These are phyloP conservation scores for Posidonia oceanica DNA, from an alignment of 116 monocot genomes.

Conservation along the genomic window DNA sequence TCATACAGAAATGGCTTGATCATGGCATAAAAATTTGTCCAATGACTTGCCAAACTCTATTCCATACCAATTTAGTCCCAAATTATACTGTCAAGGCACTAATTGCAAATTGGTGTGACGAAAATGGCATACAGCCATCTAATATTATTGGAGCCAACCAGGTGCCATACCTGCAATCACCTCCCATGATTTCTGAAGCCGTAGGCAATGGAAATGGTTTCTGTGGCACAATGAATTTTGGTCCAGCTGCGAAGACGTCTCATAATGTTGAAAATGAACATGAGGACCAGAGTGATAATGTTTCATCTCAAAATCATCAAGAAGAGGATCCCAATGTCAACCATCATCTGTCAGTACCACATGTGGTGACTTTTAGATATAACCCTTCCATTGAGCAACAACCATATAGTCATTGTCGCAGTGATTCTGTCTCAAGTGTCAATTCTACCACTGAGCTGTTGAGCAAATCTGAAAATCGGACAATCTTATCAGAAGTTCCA, in stretches of 20 bases:
- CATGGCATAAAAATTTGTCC: slow-evolving; percentile 71
- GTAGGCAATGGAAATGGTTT: slow-evolving; percentile 9
- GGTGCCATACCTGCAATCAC: slow-evolving; percentile 7
- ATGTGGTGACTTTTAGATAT: slow-evolving; percentile 7
- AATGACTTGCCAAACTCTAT: slow-evolving; percentile 45
- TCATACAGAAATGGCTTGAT: slow-evolving; percentile 77
- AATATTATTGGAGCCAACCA: slow-evolving; percentile 12
- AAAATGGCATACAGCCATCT: slow-evolving; percentile 24
- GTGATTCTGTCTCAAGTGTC: slow-evolving; percentile 61
- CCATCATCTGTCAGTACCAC: slow-evolving; percentile 7
- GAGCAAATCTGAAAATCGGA: slow-evolving; percentile 34
- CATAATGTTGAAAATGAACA: slow-evolving; percentile 12
- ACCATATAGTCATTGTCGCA: slow-evolving; percentile 32
- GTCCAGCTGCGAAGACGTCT: slow-evolving; percentile 16
- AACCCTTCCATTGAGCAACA: slow-evolving; percentile 14
- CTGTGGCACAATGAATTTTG: slow-evolving; percentile 11
- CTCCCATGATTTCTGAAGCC: slow-evolving; percentile 6
- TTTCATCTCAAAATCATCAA: slow-evolving; percentile 20
- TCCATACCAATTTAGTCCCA: slow-evolving; percentile 52
- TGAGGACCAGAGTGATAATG: slow-evolving; percentile 18
- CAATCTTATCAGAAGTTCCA: slow-evolving; percentile 4
- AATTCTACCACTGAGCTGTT: slow-evolving; percentile 45
- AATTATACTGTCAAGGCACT: slow-evolving; percentile 67
- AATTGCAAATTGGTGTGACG: slow-evolving; percentile 71
- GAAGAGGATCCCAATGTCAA: slow-evolving; percentile 11